Evolutionary conservation across 2,329 filamentous ascomycete species (phyloP).

Genomic region (Spiromastix sp.): DNA sequence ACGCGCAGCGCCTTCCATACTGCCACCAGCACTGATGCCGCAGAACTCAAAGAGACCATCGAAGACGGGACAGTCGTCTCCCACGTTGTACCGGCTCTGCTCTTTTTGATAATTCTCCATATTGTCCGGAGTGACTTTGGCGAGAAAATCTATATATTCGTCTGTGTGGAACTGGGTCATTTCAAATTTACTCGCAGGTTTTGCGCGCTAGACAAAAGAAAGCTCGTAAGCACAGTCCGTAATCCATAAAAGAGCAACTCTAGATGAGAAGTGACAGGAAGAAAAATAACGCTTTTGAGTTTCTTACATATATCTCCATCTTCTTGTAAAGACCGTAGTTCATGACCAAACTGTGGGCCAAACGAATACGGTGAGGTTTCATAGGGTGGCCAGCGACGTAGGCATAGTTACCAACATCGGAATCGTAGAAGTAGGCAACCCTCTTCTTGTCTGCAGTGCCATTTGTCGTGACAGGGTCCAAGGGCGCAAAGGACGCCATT

Average conservation of each 20-base stretch:
- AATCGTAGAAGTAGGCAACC: constrained; percentile 97
- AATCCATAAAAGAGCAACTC: background rate
- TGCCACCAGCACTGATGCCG: constrained; percentile 58
- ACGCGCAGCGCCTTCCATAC: constrained; percentile 60
- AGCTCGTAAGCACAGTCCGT: background rate
- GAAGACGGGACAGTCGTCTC: constrained; percentile 55
- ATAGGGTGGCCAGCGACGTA: constrained; percentile 69
- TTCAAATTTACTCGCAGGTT: constrained; percentile 62
- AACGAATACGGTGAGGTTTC: constrained; percentile 58
- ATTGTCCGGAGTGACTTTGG: constrained; percentile 93
- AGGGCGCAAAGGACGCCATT: constrained; percentile 45
- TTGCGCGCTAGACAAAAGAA: constrained; percentile 52
- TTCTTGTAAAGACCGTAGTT: constrained; percentile 65
- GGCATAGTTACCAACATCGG: constrained; percentile 95
- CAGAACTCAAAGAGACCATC: constrained; percentile 63
- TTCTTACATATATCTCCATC: constrained; percentile 58
- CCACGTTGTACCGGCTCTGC: constrained; percentile 68
- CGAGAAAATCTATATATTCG: constrained; percentile 62
- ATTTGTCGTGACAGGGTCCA: constrained; percentile 43
- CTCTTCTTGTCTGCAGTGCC: constrained; percentile 56
- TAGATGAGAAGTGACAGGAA: background rate
- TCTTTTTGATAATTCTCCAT: constrained; percentile 91
- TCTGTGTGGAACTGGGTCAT: constrained; percentile 67
- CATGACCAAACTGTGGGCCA: constrained; percentile 58
- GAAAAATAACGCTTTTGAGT: background rate